Evolutionary conservation across 192 early-diverging fungal species (phyloP).

Genomic region (Gaertneriomyces semiglobifer): DNA sequence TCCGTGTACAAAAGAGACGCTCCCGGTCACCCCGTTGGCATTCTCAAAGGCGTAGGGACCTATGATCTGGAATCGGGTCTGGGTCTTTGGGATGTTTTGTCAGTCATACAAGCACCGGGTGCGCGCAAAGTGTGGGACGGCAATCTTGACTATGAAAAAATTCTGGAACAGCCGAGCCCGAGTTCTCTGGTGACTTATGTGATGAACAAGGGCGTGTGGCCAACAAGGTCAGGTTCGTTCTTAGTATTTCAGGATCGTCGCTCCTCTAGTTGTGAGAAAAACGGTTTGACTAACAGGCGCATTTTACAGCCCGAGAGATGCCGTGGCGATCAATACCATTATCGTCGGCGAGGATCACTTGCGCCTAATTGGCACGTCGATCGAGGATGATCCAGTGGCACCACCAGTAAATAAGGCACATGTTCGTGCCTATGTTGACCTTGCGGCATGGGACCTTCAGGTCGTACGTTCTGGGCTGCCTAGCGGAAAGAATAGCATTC

Average conservation of each 20-base stretch:
- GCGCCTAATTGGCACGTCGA: slow-evolving; percentile 8
- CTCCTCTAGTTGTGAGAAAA: background rate
- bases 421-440: slow-evolving; percentile 23
- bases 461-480: background rate
- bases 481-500: background rate
- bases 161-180: slow-evolving; percentile 23
- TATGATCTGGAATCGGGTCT: background rate
- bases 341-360: background rate
- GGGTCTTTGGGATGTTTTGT: slow-evolving; percentile 17
- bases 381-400: slow-evolving; percentile 11
- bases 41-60: slow-evolving; percentile 18
- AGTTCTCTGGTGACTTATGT: slow-evolving; percentile 10
- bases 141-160: slow-evolving; percentile 16
- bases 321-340: slow-evolving; percentile 10
- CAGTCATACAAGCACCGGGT: slow-evolving; percentile 23
- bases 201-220: slow-evolving; percentile 28
- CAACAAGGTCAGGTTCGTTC: slow-evolving; percentile 25
- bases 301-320: slow-evolving; percentile 14
- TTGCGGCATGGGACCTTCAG: slow-evolving; percentile 30
- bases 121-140: slow-evolving; percentile 26
- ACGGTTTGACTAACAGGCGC: background rate
- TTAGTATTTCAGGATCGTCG: background rate
- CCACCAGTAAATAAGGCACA: slow-evolving; percentile 18
- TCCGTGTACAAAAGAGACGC: slow-evolving; percentile 11
- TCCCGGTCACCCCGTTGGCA: slow-evolving; percentile 19